Percentiles rank a stretch among this genome's conserved stretches.
Conservation (phyloP, 495 filamentous ascomycete genomes). For the Oleoguttula mirabilis region DNA sequence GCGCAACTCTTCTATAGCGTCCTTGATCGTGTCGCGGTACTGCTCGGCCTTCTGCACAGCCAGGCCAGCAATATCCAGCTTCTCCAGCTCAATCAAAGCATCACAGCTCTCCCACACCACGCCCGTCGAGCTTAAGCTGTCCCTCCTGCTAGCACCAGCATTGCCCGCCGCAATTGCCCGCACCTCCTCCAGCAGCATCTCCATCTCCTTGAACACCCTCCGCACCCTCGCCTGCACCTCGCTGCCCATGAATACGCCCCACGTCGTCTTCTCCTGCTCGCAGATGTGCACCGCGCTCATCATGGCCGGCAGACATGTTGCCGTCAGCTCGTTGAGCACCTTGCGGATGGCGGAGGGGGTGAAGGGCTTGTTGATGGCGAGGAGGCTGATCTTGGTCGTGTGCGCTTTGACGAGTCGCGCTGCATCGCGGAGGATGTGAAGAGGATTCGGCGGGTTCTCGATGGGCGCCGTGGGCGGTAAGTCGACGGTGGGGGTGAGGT, state of each 20-base stretch:
- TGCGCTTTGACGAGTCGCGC: conserved; percentile 62
- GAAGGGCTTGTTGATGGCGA: conserved; percentile 74
- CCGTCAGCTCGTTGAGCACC: conserved; percentile 53
- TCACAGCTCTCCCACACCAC: conserved; percentile 66
- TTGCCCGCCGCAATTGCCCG: conserved; percentile 26
- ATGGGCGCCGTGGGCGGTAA: conserved; percentile 11
- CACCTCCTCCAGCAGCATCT: conserved; percentile 33
- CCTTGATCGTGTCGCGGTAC: conserved; percentile 58
- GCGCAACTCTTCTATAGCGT: conserved; percentile 72
- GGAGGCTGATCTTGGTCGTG: conserved; percentile 71
- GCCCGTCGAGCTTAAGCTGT: conserved; percentile 48
- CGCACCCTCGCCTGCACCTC: conserved; percentile 29
- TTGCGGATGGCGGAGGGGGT: conserved; percentile 59
- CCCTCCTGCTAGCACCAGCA: conserved; percentile 25
- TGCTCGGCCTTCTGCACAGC: conserved; percentile 33
- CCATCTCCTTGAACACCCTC: conserved; percentile 38
- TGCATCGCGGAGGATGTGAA: conserved; percentile 53
- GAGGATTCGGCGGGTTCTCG: conserved; percentile 35
- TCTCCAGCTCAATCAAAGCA: conserved; percentile 45
- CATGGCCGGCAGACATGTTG: conserved; percentile 56
- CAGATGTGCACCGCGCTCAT: conserved; percentile 57
- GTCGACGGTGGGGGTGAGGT: conserved; percentile 26
- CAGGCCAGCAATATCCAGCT: conserved; percentile 45
- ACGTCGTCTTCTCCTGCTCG: conserved; percentile 13
- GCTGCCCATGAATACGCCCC: conserved; percentile 10